Evolutionary conservation across 805 yeast species (phyloP), one percentile per base, ranked within the genome.

Genomic region (Myxozyma vanderwaltii): DNA sequence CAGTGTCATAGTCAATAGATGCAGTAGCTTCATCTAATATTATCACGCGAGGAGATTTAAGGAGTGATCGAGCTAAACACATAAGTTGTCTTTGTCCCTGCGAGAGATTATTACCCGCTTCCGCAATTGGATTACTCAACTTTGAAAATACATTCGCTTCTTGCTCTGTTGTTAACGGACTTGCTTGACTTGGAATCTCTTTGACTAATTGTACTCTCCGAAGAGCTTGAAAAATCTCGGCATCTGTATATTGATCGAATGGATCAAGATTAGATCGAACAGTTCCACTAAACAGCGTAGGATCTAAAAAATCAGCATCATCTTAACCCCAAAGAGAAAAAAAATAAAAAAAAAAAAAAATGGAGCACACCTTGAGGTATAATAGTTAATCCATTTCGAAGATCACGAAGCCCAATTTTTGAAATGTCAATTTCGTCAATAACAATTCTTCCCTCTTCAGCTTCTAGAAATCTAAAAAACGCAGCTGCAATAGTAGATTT

Each of bases 401-500:
- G 76, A 63, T 85, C 88, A 57, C 72, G 73, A 38, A 88, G 74
- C 0, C 91, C 91, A 61, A 88, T 68, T 5, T 77, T 75, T 10
- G 83, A 70, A 51, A 85, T 83, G 69, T 88, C 84, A 33, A 86
- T 58, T 2, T 85, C 90, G 71, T 88, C 94, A 61, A 88, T 84
- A 8, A 69, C 54, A 40, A 88, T 81, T 0, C 70, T 64, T 8
- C 95, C 95, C 7, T 72, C 56, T 6, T 78, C 80, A 7, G 86
- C 73, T 68, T 87, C 92, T 50, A 79, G 63, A 60, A 76, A 67
- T 51, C 86, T 72, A 78, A 92, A 92, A 67, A 92, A 81, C 1
- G 98, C 97, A 6, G 97, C 89, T 64, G 92, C 91, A 63, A 92
- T 91, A 0, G 99, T 92, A 0, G 97, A 91, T 73, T 92, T 92